phyloP scores from a whole-genome alignment of 176 grass and related monocot genomes.

The Avena sativa region DNA sequence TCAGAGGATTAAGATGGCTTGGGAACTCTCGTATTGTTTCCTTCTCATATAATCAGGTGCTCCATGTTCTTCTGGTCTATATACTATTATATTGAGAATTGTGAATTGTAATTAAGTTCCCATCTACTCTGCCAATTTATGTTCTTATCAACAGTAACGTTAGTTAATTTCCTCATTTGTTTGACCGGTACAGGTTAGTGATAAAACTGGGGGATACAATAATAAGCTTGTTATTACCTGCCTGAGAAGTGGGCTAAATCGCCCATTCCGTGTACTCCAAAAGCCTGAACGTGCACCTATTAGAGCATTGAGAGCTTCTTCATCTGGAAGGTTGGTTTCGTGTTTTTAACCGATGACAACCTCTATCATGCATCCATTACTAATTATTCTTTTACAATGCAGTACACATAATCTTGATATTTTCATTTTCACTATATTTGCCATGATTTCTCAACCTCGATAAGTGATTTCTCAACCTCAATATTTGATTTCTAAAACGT shows the following conservation, averaged over 20 bases:
- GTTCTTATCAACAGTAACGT: not conserved
- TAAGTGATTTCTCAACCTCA: constrained; percentile 43
- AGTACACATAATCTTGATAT: not conserved
- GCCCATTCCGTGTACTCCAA: constrained; percentile 86
- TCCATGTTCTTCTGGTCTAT: constrained; percentile 39
- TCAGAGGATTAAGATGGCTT: constrained; percentile 95
- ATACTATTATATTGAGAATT: constrained; percentile 34
- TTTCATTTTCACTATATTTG: not conserved
- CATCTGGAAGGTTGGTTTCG: constrained; percentile 84
- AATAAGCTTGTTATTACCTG: constrained; percentile 94
- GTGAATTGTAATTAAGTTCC: constrained; percentile 34
- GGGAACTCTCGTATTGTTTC: constrained; percentile 98
- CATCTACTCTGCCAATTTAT: constrained; percentile 33
- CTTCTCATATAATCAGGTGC: constrained; percentile 91
- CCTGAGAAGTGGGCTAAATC: constrained; percentile 97
- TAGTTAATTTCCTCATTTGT: constrained; percentile 38
- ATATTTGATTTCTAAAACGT: constrained; percentile 45
- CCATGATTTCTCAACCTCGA: constrained; percentile 41
- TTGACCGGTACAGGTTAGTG: constrained; percentile 71
- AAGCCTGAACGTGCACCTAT: constrained; percentile 97
- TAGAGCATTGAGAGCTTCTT: constrained; percentile 93
- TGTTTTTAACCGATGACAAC: constrained; percentile 36
- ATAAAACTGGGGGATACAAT: constrained; percentile 91
- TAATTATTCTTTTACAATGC: constrained; percentile 16
- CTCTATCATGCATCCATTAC: not conserved